phyloP scores from a whole-genome alignment of 164 flowering plant species.

The Chimonanthus salicifolius region DNA sequence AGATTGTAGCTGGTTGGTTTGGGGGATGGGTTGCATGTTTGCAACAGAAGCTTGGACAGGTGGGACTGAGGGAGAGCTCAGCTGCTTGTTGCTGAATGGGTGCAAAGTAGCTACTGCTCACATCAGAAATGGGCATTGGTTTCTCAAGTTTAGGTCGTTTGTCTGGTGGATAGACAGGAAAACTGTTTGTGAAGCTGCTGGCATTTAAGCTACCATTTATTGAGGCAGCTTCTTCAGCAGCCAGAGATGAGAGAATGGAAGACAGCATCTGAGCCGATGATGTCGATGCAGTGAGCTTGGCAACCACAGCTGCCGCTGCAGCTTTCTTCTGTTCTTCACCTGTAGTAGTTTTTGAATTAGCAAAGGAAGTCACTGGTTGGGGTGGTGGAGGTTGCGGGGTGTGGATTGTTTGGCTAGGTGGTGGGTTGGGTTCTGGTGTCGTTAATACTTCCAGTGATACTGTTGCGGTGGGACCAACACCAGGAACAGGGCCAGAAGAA shows the following conservation, averaged over 20 bases:
- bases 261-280: slow-evolving; percentile 77
- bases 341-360: slow-evolving; percentile 19
- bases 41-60: slow-evolving; percentile 13
- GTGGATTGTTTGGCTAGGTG: slow-evolving; percentile 23
- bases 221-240: slow-evolving; percentile 70
- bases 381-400: slow-evolving; percentile 21
- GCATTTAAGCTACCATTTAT: slow-evolving; percentile 32
- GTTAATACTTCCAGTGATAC: slow-evolving; percentile 13
- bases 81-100: slow-evolving; percentile 24
- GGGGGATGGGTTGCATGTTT: slow-evolving; percentile 29
- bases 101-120: slow-evolving; percentile 28
- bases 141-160: slow-evolving; percentile 60
- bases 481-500: slow-evolving; percentile 18
- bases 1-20: slow-evolving; percentile 30
- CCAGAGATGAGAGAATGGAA: slow-evolving; percentile 65
- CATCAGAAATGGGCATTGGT: slow-evolving; percentile 40
- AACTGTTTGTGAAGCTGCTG: slow-evolving; percentile 25
- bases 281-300: slow-evolving; percentile 72
- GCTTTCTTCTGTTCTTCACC: slow-evolving; percentile 57
- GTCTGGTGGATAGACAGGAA: slow-evolving; percentile 34
- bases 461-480: not conserved
- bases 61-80: slow-evolving; percentile 16
- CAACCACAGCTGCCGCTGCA: slow-evolving; percentile 79
- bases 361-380: slow-evolving; percentile 41
- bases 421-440: slow-evolving; percentile 20